Base-by-base conservation (phyloP, 371 early-diverging fungal genomes). In the Mortierella sp. region DNA sequence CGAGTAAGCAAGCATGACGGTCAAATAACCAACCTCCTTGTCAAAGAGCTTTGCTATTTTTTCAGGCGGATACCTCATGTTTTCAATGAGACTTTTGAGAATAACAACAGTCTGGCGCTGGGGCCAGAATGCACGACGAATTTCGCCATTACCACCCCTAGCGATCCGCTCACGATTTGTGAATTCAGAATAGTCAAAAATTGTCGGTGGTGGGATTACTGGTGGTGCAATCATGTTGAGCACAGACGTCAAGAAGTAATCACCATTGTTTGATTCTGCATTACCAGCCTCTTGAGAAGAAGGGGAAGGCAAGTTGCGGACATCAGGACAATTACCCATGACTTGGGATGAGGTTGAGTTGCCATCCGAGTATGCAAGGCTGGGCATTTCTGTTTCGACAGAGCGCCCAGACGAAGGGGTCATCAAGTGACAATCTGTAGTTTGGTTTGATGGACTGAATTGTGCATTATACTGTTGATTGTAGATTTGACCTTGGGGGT, bases 61-160 rank as follows among this genome's bases (percentile, higher is more conserved):
- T 33, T 45, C 69, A 8, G 67, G 65, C 4, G 69, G 36, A 58
- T 68, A 53, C 63, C 68, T 71, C 15, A 53, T 64, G 48, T 15
- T 36, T 36, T 67, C 68, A 45, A 76, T 76, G 11, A 76, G 71
- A 24, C 59, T 38, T 53, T 78, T 78, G 63, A 78, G 79, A 21
- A 78, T 78, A 33, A 78, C 79, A 19, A 41, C n/a, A 7, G 62
- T 58, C 22, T 74, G 45, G 22, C 45, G 69, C 2, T 32, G 58
- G 8, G 50, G 45, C 79, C 79, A 78, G 22, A n/a, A 70, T 7
- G 74, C 79, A 7, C 70, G 69, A 21, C 74, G 66, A 43, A 78
- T 74, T 52, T 74, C 70, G 19, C 79, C 79, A 24, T 78, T 78
- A 43, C 79, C 79, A 5, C 79, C 79, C 13, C 66, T 73, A 36